Conservation (phyloP, 73 alveolate species). For the Tetrahymena elliotti region DNA sequence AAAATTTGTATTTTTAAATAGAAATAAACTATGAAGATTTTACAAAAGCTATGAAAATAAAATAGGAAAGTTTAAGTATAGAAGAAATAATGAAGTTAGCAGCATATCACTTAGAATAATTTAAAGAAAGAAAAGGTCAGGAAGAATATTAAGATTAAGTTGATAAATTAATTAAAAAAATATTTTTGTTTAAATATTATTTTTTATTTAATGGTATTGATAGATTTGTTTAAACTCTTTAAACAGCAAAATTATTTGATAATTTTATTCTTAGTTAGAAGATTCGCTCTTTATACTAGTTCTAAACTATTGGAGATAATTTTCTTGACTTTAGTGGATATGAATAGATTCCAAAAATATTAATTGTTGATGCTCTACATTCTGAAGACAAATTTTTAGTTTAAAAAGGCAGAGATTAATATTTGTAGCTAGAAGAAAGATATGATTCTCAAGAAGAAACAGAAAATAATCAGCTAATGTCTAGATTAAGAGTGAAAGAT, state of each 20-base stretch:
- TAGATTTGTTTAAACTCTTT: neutral
- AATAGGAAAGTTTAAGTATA: neutral
- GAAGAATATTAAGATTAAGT: too few species aligned
- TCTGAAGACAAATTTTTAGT: neutral
- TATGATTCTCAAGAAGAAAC: neutral
- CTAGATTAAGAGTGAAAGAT: too few species aligned
- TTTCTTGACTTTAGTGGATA: neutral
- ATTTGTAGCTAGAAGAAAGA: neutral
- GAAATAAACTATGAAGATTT: neutral
- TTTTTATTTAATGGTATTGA: too few species aligned
- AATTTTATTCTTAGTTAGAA: too few species aligned
- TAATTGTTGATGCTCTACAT: neutral
- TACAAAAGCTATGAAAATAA: too few species aligned
- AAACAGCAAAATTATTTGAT: neutral
- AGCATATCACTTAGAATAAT: too few species aligned
- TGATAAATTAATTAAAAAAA: too few species aligned
- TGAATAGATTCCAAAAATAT: neutral
- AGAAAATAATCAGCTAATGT: too few species aligned
- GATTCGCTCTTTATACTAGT: neutral
- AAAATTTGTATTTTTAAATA: too few species aligned
- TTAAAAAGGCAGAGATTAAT: too few species aligned
- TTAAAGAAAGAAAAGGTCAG: neutral
- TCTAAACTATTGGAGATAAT: too few species aligned
- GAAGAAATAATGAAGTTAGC: neutral
- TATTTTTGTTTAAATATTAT: too few species aligned